phyloP scores from a whole-genome alignment of 2,329 filamentous ascomycete species.

The Alternaria gansuensis region DNA sequence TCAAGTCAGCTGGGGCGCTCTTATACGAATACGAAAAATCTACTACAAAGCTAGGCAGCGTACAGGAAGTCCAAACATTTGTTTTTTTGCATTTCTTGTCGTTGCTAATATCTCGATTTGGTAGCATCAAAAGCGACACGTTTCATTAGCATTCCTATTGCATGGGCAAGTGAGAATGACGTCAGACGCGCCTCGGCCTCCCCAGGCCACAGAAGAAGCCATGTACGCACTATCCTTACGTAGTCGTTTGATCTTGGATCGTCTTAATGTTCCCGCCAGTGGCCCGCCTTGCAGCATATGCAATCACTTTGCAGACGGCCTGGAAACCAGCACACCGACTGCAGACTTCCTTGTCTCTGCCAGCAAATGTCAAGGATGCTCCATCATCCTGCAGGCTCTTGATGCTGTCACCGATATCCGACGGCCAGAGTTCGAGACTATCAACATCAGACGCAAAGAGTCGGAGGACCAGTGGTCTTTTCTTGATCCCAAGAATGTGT shows the following conservation, averaged over 20 bases:
- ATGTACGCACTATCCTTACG: not conserved
- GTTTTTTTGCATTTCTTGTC: not conserved
- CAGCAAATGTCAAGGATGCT: not conserved
- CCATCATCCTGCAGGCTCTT: not conserved
- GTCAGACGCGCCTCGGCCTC: not conserved
- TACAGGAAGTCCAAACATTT: not conserved
- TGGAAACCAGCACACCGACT: not conserved
- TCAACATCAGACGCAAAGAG: not conserved
- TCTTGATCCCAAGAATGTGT: not conserved
- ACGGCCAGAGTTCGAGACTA: not conserved
- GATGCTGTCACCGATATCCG: constrained; percentile 1
- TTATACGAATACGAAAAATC: not conserved
- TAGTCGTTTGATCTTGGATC: no score
- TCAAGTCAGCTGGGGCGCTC: constrained; percentile 3
- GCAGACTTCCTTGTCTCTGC: not conserved
- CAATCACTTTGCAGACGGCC: not conserved
- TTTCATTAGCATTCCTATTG: not conserved
- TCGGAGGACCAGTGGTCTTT: not conserved
- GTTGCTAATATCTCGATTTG: not conserved
- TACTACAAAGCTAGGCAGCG: not conserved
- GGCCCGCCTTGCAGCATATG: not conserved
- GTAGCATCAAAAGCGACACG: not conserved
- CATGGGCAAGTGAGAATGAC: not conserved
- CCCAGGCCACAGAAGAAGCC: not conserved
- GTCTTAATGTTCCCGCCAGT: no score